Evolutionary conservation across 1,284 basidiomycete genomes (phyloP), one percentile per base, ranked within the genome.

Genomic region (Ganoderma sinense): DNA sequence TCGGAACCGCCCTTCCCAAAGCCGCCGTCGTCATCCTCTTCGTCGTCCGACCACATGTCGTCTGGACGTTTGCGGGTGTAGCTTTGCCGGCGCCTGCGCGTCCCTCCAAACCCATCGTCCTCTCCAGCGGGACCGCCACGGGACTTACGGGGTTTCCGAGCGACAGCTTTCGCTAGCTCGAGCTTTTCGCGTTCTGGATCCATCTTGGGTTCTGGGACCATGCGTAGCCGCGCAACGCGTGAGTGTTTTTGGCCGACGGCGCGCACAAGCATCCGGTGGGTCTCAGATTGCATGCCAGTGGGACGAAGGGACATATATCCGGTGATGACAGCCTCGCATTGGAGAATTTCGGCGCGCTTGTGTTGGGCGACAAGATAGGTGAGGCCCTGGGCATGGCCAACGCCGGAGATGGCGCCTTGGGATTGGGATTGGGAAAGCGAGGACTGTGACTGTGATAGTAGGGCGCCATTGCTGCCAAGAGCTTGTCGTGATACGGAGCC

Each of bases 281-380:
- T 95, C 78, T 95, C 92, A 13, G 94, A 95, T 77, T 95, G 92
- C 89, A 97, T 94, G 71, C 94, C 93, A 11, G 94, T 94, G 0
- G 96, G 96, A 13, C 93, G 91, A 73, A 97, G 85, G 23, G 91
- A 87, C 86, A 97, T 91, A 75, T 91, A 90, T 40, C 95, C 96
- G 1, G 93, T 92, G 71, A 97, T 86, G 70, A 94, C 85, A 0
- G 92, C 91, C 80, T 97, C 95, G 29, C 94, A 88, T 80, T 97
- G 95, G 51, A 97, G 85, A 26, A 97, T 89, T 72, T 93, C 90
- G 7, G 93, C 93, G 63, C 93, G 91, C 76, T 93, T 92, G 82
- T 97, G 95, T 75, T 97, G 95, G 14, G 95, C 94, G 71, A 96
- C 94, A 70, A 97, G 90, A 82, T 97, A 97, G 10, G 94, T 94